Percentiles rank a stretch among this genome's conserved stretches.
Conservation (phyloP, 208 protist genomes). For the Leishmania major region DNA sequence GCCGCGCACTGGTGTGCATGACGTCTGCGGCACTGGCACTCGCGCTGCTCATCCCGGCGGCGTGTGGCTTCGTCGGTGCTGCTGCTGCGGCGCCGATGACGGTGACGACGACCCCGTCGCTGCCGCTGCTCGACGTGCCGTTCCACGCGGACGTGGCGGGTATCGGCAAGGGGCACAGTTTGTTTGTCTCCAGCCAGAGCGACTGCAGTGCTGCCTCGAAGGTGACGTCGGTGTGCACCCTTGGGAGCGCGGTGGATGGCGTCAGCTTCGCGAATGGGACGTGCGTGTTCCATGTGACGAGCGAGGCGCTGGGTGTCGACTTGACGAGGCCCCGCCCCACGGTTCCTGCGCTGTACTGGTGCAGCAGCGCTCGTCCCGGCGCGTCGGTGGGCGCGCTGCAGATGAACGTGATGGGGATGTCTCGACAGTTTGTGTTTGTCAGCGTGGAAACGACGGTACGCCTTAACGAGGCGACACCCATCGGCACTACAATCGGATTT, state of each 20-base stretch:
- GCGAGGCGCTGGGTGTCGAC: not conserved
- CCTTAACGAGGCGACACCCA: not conserved
- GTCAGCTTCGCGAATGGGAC: not conserved
- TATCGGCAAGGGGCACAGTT: not conserved
- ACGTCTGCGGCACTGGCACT: not conserved
- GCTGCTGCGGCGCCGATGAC: not conserved
- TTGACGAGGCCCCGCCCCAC: not conserved
- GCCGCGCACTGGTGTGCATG: not conserved
- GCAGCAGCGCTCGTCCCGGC: not conserved
- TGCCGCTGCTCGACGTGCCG: conserved; percentile 16
- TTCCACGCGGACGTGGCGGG: not conserved
- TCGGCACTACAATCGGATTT: not conserved
- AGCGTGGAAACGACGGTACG: not conserved
- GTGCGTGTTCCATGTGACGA: conserved; percentile 8
- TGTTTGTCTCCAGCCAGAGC: not conserved
- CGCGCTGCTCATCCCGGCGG: not conserved
- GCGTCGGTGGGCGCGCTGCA: not conserved
- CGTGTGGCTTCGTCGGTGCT: not conserved
- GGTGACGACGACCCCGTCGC: conserved; percentile 6
- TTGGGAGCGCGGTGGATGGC: not conserved
- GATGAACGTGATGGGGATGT: not conserved
- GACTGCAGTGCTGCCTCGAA: not conserved
- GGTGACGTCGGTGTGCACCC: not conserved
- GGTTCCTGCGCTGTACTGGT: conserved; percentile 1
- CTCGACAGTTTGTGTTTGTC: not conserved